Conservation (phyloP, 2,329 filamentous ascomycete genomes). For the Chrysoporthe puriensis region DNA sequence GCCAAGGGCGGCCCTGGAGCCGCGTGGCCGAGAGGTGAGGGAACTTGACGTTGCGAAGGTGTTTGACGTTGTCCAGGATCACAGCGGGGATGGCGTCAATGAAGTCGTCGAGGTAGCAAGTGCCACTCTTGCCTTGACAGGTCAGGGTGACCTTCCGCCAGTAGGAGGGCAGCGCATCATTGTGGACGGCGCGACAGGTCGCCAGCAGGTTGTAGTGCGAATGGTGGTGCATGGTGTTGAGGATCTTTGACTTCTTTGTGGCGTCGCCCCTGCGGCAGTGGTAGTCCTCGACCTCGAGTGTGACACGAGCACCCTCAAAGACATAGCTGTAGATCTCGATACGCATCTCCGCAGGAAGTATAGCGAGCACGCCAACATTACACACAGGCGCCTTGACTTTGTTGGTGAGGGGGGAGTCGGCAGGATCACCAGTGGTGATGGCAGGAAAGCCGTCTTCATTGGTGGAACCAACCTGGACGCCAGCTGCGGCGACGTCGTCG, state of each 20-base stretch:
- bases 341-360: not conserved
- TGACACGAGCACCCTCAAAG: not conserved
- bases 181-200: not conserved
- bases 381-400: not conserved
- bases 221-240: not conserved
- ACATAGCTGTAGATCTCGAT: not conserved
- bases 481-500: not conserved
- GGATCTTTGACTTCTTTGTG: not conserved
- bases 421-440: not conserved
- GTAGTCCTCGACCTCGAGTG: not conserved
- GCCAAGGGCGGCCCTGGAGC: not conserved
- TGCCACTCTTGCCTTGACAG: not conserved
- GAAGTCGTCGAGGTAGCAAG: conserved; percentile 5
- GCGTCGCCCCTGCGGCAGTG: not conserved
- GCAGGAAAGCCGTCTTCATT: not conserved
- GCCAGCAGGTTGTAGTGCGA: not conserved
- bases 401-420: not conserved
- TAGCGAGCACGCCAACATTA: not conserved
- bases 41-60: conserved; percentile 3
- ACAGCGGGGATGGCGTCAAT: not conserved
- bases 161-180: not conserved
- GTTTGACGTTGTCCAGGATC: not conserved
- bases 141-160: not conserved
- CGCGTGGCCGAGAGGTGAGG: not conserved
- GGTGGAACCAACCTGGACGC: not conserved